Evolutionary conservation across 108 stramenopile genomes (phyloP), one percentile per base, ranked within the genome.

Genomic region (Fistulifera solaris): DNA sequence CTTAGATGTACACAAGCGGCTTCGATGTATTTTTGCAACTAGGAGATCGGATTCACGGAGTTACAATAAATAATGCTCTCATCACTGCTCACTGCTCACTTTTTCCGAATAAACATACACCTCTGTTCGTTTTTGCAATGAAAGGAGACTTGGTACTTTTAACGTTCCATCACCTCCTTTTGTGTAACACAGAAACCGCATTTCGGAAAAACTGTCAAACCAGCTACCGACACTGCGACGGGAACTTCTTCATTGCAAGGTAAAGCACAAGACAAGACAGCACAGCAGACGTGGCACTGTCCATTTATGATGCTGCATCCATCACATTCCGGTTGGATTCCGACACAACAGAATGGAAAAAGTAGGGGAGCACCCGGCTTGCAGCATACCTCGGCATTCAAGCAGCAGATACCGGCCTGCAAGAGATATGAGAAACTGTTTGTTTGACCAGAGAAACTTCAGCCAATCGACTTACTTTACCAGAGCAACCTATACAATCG

Each of bases 221-320:
- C 87, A 17, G 57, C 19, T 39, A 88, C 40, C 15, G 65, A 40
- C 11, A 81, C 48, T 21, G 76, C 68, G 14, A 67, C 58, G 5
- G 83, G 87, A 27, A 88, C 87, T 59, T 88, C 87, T 23, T 81
- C 72, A 47, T 81, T 76, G 67, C 81, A 83, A 12, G 87, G 87
- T 56, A 84, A 42, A 1, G 87, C 87, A 22, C 73, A 77, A 12
- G 69, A 61, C 0, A 62, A 35, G 12, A 80, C 87, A 19, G 73
- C 61, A 63, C 81, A 79, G 61, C 73, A 83, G 45, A 42, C 55
- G n/a, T 84, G 82, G 55, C 73, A 61, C 52, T 84, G 83, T 17
- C 50, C 47, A 43, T 77, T 83, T 23, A 73, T 21, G 48, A 65
- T n/a, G 17, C 65, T 51, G 75, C 80, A 79, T 21, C 83, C 65